These are phyloP conservation scores for Hypomontagnella submonticulosa DNA, from an alignment of 495 filamentous ascomycete species.

Conservation along the genomic window DNA sequence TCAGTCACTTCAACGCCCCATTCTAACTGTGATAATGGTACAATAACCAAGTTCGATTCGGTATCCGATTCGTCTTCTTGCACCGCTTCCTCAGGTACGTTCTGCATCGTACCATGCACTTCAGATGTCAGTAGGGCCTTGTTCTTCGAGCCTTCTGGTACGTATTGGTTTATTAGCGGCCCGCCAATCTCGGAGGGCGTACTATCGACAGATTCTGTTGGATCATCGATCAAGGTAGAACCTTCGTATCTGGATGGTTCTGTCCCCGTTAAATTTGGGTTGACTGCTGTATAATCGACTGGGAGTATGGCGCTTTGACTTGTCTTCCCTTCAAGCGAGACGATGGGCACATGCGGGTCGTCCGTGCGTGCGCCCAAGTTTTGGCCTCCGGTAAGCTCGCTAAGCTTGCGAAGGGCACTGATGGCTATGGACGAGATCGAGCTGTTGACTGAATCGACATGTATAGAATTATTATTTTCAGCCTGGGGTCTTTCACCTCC, in stretches of 20 bases:
- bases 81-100: background rate
- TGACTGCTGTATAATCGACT: background rate
- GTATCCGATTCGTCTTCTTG: conserved; percentile 16
- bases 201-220: conserved; percentile 21
- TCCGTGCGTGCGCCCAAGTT: background rate
- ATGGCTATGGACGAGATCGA: background rate
- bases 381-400: background rate
- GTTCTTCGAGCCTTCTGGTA: background rate
- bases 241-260: conserved; percentile 23
- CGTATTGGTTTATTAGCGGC: conserved; percentile 4
- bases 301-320: background rate
- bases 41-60: conserved; percentile 11
- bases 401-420: background rate
- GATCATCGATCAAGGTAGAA: conserved; percentile 32
- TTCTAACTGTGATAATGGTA: conserved; percentile 24
- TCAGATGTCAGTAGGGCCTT: background rate
- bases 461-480: background rate
- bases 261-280: background rate
- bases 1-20: conserved; percentile 4
- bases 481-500: background rate
- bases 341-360: background rate
- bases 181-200: background rate
- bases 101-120: background rate
- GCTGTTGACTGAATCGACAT: background rate
- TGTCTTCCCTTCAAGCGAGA: background rate